phyloP scores from a whole-genome alignment of 371 early-diverging fungal genomes.

The Mucor plumbeus region DNA sequence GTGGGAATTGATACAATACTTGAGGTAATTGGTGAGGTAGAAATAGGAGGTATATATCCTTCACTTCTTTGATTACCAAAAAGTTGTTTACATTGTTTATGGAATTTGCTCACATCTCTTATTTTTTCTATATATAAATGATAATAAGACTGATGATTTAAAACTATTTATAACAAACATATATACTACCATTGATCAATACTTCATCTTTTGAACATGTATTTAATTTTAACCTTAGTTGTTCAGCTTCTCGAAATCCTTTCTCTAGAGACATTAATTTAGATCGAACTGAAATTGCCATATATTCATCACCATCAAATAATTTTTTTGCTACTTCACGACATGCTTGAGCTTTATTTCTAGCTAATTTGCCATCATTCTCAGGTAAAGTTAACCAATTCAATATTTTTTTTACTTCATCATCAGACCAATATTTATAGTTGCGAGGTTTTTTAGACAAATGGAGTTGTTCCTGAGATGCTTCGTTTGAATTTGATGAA shows the following conservation, averaged over 20 bases:
- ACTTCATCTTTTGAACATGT: constrained; percentile 21
- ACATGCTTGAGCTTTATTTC: constrained; percentile 33
- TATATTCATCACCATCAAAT: constrained; percentile 34
- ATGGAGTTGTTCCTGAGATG: constrained; percentile 16
- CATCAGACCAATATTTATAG: constrained; percentile 37
- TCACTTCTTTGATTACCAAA: constrained; percentile 15
- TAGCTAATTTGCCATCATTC: constrained; percentile 28
- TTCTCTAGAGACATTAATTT: constrained; percentile 32
- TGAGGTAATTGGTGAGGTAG: constrained; percentile 19
- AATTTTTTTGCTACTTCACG: constrained; percentile 31
- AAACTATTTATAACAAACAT: background rate
- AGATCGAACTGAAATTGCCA: constrained; percentile 33
- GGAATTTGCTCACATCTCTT: constrained; percentile 29
- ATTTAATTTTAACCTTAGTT: constrained; percentile 13
- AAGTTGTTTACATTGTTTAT: constrained; percentile 32
- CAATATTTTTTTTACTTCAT: constrained; percentile 29
- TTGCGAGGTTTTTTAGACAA: constrained; percentile 28
- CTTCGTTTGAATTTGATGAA: constrained; percentile 4
- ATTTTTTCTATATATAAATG: constrained; percentile 22
- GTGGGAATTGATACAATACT: constrained; percentile 1
- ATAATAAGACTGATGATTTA: background rate
- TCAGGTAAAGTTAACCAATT: constrained; percentile 28
- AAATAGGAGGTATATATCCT: constrained; percentile 7
- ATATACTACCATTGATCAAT: constrained; percentile 20
- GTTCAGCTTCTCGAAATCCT: constrained; percentile 23